Percentiles rank a stretch among this genome's conserved stretches.
These are phyloP conservation scores for Takashimella tepidaria DNA, from an alignment of 1,284 basidiomycete genomes.

Conservation along the genomic window DNA sequence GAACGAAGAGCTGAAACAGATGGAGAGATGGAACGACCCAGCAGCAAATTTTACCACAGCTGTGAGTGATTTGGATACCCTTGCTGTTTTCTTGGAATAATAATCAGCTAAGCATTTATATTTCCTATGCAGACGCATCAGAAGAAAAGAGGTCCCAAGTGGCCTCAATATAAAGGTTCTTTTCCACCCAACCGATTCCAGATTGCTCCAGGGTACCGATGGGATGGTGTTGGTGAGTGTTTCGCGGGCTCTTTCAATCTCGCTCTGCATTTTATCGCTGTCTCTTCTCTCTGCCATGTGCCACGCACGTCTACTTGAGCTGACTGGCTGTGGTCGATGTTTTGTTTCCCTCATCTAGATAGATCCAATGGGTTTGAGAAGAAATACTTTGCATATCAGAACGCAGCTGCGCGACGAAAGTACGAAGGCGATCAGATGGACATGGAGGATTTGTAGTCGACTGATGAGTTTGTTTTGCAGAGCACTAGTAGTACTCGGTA, in stretches of 20 bases:
- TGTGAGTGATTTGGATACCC: conserved; percentile 32
- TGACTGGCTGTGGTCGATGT: not conserved
- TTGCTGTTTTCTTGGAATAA: not conserved
- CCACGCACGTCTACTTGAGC: conserved; percentile 1
- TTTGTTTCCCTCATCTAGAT: conserved; percentile 52
- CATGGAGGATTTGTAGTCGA: conserved; percentile 75
- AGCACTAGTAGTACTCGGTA: no score
- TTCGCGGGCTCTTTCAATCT: not conserved
- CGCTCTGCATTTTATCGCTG: conserved; percentile 7
- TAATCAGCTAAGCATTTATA: no score
- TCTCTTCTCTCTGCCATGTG: not conserved
- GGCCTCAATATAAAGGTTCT: conserved; percentile 81
- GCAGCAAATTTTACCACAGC: conserved; percentile 88
- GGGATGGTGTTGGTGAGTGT: conserved; percentile 87
- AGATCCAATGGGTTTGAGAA: conserved; percentile 92
- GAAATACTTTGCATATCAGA: conserved; percentile 76
- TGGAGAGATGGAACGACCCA: conserved; percentile 89
- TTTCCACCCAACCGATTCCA: conserved; percentile 92
- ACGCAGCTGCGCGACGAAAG: conserved; percentile 63
- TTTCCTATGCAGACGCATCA: conserved; percentile 42
- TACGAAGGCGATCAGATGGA: conserved; percentile 75
- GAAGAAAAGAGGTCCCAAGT: conserved; percentile 74
- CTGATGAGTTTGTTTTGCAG: no score
- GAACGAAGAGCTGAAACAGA: conserved; percentile 73
- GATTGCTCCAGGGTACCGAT: conserved; percentile 90